Conservation (phyloP, 345 rosid genomes). For the Carallia brachiata region DNA sequence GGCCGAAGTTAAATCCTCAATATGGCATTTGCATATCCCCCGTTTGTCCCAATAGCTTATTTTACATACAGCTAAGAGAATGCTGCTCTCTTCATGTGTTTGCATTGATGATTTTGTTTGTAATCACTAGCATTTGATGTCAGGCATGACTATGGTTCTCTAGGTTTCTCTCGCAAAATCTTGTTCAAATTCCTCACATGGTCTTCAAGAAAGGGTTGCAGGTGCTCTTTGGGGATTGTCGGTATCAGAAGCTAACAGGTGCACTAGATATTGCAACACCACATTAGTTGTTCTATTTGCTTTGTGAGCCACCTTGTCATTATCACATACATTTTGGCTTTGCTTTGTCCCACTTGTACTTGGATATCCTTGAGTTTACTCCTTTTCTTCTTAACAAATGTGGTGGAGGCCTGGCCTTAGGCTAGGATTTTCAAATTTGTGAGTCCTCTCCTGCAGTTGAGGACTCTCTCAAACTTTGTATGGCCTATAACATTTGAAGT, state of each 20-base stretch:
- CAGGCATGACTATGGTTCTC: slow-evolving; percentile 1
- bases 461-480: neutral
- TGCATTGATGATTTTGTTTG: neutral
- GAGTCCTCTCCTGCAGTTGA: neutral
- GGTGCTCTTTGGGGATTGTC: slow-evolving; percentile 47
- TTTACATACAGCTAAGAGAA: neutral
- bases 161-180: slow-evolving; percentile 39
- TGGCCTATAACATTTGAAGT: neutral
- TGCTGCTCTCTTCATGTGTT: neutral
- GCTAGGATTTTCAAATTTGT: neutral
- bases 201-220: slow-evolving; percentile 47
- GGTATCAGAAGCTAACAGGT: slow-evolving; percentile 39
- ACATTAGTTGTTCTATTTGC: neutral
- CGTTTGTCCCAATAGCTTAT: neutral
- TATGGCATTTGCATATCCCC: neutral
- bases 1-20: neutral
- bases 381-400: neutral
- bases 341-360: neutral
- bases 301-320: neutral
- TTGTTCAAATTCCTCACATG: slow-evolving; percentile 30
- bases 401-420: neutral
- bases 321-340: neutral
- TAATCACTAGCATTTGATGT: neutral
- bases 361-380: neutral
- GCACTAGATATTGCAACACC: neutral